Base-by-base conservation (phyloP, 2,329 filamentous ascomycete species). In the Arthrobotrys sphaeroides region DNA sequence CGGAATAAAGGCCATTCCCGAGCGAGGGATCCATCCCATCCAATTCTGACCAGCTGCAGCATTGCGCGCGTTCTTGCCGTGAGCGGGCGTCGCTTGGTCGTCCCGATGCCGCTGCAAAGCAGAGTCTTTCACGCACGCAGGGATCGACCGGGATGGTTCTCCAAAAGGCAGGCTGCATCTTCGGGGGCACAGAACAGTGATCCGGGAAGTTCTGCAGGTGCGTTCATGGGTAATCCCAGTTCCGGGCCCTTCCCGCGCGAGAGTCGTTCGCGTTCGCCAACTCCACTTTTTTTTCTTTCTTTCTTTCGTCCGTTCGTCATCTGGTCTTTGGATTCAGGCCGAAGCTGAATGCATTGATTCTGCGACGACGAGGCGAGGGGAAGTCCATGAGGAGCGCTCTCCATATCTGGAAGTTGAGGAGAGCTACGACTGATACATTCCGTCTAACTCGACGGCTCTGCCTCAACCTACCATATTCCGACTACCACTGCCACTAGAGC, bases 71-170 rank as follows among this genome's bases (percentile, higher is more conserved):
- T 40, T 67, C 49, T n/a, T 67, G 62, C 62, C 49, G 38, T 43
- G 20, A 33, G 18, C 38, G 49, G 62, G 49, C 16, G 31, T 55
- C 47, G 60, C 60, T 66, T 74, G 53, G 28, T 22, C 55, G 38
- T 74, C 62, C 70, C 62, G 62, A 62, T 62, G 70, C 70, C 70
- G 70, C 70, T 74, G 62, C 70, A 49, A 38, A 62, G 43, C 31
- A 59, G 31, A 42, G 42, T 49, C 51, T 22, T 55, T 22, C 31
- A 55, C 31, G 66, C 45, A 42, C 62, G 36, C 55, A 65, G 70
- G 61, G 66, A 70, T 60, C 36, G 43, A 61, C 70, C 38, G 28
- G 70, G 61, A 68, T 74, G 3, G 16, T 45, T 12, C 26, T 33
- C n/a, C 16, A 40, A n/a, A 24, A 45, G 47, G 26, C 38, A 24